These are phyloP conservation scores for Fusarium sp. DNA, from an alignment of 2,329 filamentous ascomycete species.

Conservation along the genomic window DNA sequence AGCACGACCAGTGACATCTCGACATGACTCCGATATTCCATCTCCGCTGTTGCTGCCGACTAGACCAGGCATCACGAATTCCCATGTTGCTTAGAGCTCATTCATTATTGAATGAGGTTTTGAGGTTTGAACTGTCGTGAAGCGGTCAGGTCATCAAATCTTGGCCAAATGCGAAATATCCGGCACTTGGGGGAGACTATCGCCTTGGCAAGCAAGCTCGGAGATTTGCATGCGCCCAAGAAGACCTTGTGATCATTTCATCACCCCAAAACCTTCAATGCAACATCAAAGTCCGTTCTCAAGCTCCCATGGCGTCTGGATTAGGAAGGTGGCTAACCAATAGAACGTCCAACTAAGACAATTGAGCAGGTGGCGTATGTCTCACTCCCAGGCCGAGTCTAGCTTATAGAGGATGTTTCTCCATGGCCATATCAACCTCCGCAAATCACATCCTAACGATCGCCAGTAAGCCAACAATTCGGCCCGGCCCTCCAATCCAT, in stretches of 20 bases:
- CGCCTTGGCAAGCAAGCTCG: background rate
- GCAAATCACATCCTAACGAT: slow-evolving; percentile 5
- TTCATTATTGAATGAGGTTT: background rate
- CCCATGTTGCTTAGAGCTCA: background rate
- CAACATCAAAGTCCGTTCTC: slow-evolving; percentile 4
- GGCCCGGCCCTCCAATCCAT: background rate
- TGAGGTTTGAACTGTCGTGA: background rate
- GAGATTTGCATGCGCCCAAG: background rate
- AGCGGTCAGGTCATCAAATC: too few relatives aligned
- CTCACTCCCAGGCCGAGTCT: slow-evolving; percentile 4
- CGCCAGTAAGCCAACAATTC: background rate
- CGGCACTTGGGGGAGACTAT: background rate
- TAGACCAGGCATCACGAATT: background rate
- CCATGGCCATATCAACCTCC: background rate
- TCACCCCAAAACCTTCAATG: background rate
- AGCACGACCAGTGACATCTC: background rate
- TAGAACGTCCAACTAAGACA: slow-evolving; percentile 14
- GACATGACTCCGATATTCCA: background rate
- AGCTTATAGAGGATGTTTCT: background rate
- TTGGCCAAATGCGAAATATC: background rate
- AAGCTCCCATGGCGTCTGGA: background rate
- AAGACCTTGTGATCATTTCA: slow-evolving; percentile 12
- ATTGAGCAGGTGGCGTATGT: slow-evolving; percentile 24
- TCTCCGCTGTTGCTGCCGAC: background rate
- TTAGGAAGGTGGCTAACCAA: slow-evolving; percentile 23